These are phyloP conservation scores for Plantago coronopus DNA, from an alignment of 305 asterid genomes.

Conservation along the genomic window DNA sequence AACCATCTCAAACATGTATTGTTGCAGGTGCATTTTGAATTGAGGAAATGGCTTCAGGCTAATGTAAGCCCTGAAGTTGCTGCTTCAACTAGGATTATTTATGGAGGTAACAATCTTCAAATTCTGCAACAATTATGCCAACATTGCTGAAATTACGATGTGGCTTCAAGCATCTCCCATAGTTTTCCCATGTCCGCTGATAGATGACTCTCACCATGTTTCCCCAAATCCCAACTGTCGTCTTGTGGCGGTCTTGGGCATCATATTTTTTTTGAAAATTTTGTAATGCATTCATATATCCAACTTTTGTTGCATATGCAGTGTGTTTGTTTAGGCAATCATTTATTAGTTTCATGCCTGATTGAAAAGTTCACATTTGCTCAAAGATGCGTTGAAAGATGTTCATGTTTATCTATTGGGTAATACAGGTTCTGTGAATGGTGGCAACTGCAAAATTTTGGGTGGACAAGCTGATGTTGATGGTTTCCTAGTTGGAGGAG, in stretches of 20 bases:
- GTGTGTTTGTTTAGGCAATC: too few relatives aligned
- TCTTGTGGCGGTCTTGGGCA: too few relatives aligned
- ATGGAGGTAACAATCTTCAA: conserved; percentile 62
- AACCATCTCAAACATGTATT: conserved; percentile 15
- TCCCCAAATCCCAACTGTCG: too few relatives aligned
- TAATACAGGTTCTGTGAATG: conserved; percentile 69
- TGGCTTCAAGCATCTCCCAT: neutral
- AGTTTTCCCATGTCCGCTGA: too few relatives aligned
- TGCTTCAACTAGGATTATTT: conserved; percentile 82
- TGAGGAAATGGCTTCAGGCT: conserved; percentile 87
- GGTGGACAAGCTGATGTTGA: conserved; percentile 74
- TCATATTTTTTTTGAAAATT: neutral
- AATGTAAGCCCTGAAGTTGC: conserved; percentile 68
- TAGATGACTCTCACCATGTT: too few relatives aligned
- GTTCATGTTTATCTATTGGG: neutral
- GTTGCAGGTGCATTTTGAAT: conserved; percentile 71
- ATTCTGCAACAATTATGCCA: neutral
- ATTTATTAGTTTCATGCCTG: neutral
- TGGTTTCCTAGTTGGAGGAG: conserved; percentile 93
- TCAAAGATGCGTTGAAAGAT: neutral
- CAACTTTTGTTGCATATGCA: neutral
- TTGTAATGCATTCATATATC: neutral
- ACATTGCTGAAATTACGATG: neutral
- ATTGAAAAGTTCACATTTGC: neutral
- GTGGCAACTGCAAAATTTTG: conserved; percentile 83